Evolutionary conservation across 2,329 filamentous ascomycete species (phyloP), one percentile per base, ranked within the genome.

Genomic region (Fusarium tupiense): DNA sequence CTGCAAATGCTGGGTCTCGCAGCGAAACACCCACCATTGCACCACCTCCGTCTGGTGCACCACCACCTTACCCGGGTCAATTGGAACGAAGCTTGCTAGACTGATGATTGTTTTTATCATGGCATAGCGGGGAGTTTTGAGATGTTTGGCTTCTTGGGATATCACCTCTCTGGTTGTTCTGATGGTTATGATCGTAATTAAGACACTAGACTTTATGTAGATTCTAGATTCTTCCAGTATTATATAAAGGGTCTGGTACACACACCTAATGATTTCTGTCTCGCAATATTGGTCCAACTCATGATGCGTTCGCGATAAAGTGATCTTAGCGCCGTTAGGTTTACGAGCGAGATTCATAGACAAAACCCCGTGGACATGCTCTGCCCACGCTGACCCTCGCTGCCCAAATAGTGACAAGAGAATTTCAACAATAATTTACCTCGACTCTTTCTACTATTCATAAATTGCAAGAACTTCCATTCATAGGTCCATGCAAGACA

Each of bases 51-150:
- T 79, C 79, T 35, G 62, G 56, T 49, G 67, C 68, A 22, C 72
- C 72, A 4, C 72, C 72, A 22, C 72, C 72, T 35, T 74, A 74
- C 26, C 47, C 60, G 0, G 62, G 46, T 14, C 41, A 38, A 52
- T 19, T 44, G 43, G 43, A 57, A n/a, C 75, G 71, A 56, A 78
- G 76, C 43, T 71, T 78, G 58, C 56, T 78, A 46, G 76, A 78
- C 63, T 78, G 50, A 76, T 40, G 50, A 53, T 14, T 33, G 41
- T 68, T 58, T 57, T 57, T 46, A 49, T 59, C 22, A 47, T 47
- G 59, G 52, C 62, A 66, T 72, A 72, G 72, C 58, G 46, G 59
- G 73, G 72, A 70, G 74, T 74, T 73, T 60, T 76, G 46, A 29
- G 54, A 54, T 40, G 54, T 70, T 61, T 67, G 61, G 56, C 29